Base-by-base conservation (phyloP, 2,329 filamentous ascomycete genomes). In the Exophiala bonariae region DNA sequence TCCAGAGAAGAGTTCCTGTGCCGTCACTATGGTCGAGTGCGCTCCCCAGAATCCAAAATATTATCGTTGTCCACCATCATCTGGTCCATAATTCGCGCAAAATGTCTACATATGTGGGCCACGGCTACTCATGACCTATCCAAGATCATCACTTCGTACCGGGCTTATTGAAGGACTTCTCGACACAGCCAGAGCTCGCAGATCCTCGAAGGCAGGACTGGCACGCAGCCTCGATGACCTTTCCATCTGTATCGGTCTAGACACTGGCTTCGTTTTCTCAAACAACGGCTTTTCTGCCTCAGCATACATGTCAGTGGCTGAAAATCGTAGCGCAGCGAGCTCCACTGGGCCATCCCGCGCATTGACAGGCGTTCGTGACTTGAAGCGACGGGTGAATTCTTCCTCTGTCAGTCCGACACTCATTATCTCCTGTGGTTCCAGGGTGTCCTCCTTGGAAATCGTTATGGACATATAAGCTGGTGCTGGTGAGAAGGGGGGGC, bases 371-470 rank as follows among this genome's bases (percentile, higher is more conserved):
- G 48, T 36, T 28, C 48, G 31, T 2, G 52, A 52, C 36, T 37
- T 44, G 28, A 17, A 41, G 3, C 52, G 48, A 4, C 48, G 38
- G 22, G 49, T 44, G 43, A 46, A 55, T 31, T 55, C 47, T 14
- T 47, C 48, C 30, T 26, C 11, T 9, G 41, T 49, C 28, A 55
- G 22, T 8, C 48, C 48, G 17, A 46, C 14, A 11, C 52, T 48
- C 48, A 55, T 51, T 16, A 55, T 50, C 35, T 55, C 52, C 26
- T 49, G 48, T 11, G 52, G 48, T 17, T 48, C 52, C 9, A 35
- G 32, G 9, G 48, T 40, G n/a, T 46, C 44, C 4, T 18, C 10
- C 18, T 42, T 47, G n/a, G n/a, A 13, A 13, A 7, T 9, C 10
- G 30, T 23, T n/a, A 26, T 13, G 35, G 16, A 20, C 8, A 31